Percentiles rank a stretch among this genome's conserved stretches.
Conservation (phyloP, 352 stramenopile species). For the Blastocystis sp. region DNA sequence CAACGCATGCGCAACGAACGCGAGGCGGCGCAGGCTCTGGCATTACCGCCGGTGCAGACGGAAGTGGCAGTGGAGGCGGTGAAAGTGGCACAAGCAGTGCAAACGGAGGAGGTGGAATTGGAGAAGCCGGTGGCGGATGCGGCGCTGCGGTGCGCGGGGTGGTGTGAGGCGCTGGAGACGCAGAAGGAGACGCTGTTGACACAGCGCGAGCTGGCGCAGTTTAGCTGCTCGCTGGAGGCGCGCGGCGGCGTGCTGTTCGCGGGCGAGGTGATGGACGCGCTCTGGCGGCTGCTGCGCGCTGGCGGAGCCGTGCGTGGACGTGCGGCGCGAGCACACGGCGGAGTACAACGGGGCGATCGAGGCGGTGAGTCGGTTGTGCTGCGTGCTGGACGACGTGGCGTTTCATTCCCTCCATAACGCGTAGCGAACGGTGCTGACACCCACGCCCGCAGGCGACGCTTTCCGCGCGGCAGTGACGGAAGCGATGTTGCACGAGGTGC, state of each 20-base stretch:
- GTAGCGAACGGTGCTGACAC: background rate
- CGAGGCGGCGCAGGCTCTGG: background rate
- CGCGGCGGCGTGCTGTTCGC: background rate
- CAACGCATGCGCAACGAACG: background rate
- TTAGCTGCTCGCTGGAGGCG: background rate
- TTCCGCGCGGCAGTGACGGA: background rate
- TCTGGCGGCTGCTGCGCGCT: background rate
- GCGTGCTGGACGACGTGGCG: background rate
- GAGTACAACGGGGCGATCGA: background rate
- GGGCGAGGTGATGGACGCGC: background rate
- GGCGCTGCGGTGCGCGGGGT: background rate
- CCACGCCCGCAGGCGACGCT: background rate
- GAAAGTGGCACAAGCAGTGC: background rate
- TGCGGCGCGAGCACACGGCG: background rate
- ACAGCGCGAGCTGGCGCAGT: background rate
- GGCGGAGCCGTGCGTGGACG: background rate
- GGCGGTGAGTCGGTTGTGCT: background rate
- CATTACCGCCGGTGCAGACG: background rate
- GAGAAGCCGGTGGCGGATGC: background rate
- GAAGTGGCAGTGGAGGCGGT: background rate
- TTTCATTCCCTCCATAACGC: background rate
- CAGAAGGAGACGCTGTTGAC: background rate
- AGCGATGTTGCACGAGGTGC: background rate
- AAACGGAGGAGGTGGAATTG: background rate
- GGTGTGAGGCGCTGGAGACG: background rate